Conservation (phyloP, 345 rosid species). For the Salix viminalis region DNA sequence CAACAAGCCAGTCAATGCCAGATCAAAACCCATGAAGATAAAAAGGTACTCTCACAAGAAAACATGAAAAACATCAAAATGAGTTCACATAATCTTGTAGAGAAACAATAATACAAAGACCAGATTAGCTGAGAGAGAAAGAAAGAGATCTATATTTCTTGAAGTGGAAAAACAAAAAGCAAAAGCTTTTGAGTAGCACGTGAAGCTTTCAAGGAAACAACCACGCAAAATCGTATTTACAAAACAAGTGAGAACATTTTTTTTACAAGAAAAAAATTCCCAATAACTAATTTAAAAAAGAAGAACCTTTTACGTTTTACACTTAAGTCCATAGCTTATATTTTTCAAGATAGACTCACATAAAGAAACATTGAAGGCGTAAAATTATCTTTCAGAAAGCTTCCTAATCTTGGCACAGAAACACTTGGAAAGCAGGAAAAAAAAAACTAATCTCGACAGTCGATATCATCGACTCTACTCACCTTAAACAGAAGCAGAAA, state of each 20-base stretch:
- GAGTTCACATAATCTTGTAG: not conserved
- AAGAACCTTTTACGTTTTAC: not conserved
- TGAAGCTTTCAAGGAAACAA: slow-evolving; percentile 3
- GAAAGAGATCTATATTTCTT: slow-evolving; percentile 2
- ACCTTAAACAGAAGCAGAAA: slow-evolving; percentile 12
- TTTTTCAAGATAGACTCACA: not conserved
- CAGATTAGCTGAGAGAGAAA: not conserved
- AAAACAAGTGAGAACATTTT: not conserved
- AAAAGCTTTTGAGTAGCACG: not conserved
- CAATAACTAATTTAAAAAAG: not conserved
- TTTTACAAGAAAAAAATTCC: not conserved
- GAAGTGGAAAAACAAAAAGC: not conserved
- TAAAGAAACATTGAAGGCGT: not conserved
- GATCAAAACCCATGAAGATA: not conserved
- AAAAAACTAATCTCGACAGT: not conserved
- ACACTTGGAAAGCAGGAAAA: not conserved
- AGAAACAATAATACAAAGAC: not conserved
- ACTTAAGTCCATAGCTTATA: not conserved
- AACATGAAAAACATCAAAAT: not conserved
- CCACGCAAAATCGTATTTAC: not conserved
- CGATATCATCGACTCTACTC: not conserved
- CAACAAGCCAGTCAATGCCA: not conserved
- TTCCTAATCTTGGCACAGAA: not conserved
- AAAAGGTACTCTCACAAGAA: not conserved
- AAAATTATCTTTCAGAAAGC: not conserved